Base-by-base conservation (phyloP, 495 filamentous ascomycete genomes). In the Penicillium atrosanguineum region DNA sequence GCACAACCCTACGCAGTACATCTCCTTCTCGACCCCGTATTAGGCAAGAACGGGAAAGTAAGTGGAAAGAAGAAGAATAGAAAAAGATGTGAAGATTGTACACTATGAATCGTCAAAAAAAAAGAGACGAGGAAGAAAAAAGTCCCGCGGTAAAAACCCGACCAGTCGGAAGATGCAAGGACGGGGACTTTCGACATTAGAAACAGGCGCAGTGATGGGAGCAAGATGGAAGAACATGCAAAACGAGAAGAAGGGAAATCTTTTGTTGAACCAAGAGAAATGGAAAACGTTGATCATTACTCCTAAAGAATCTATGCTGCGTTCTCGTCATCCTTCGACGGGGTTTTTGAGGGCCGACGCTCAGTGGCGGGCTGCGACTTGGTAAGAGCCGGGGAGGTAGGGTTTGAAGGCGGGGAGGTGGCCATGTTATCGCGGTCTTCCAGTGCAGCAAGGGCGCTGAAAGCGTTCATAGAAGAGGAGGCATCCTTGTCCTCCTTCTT, bases 381-480 rank as follows among this genome's bases (percentile, higher is more conserved):
- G 40, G 71, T 69, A 41, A 76, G 67, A 44, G 76, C 70, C 42
- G 83, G 83, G 25, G 83, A 87, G 29, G 78, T 79, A 23, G 80
- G 72, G 56, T 78, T 73, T 28, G 82, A 84, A 15, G 83, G 79
- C 38, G 83, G 81, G 56, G 82, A 84, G 39, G 78, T 79, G 36
- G 80, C 74, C 68, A 76, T 70, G 61, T 83, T 83, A 57, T 78
- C 78, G 51, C 76, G 72, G 50, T 75, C 74, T 64, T 85, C 82
- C 52, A 85, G 69, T 53, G 58, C 63, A 59, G 80, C 83, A 41
- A 87, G 76, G 57, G 83, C 81, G 71, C 83, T 91, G 79, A 94
- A 98, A 59, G 90, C 85, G 74, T 97, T 98, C 48, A 82, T 79
- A 52, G 87, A 84, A 34, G 87, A 81, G 36, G 84, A 76, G 44